Percentiles rank a stretch among this genome's conserved stretches.
Conservation (phyloP, 164 flowering plant species). For the Magnolia changhungtana region DNA sequence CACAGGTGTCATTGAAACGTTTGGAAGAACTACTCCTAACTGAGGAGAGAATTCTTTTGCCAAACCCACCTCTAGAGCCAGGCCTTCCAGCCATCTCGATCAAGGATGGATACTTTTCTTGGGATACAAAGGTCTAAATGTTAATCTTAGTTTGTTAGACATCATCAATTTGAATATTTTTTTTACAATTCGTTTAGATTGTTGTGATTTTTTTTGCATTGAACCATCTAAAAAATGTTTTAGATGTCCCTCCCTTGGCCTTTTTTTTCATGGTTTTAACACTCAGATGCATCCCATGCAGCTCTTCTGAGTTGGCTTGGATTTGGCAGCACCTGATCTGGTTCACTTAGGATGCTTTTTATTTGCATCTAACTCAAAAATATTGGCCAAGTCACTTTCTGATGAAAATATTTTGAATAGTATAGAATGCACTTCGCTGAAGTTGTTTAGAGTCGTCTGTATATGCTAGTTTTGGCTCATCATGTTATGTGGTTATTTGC, state of each 20-base stretch:
- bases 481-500: neutral
- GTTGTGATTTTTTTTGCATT: neutral
- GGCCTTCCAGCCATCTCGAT: constrained; percentile 82
- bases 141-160: neutral
- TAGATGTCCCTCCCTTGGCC: too few relatives aligned
- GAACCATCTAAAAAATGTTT: neutral
- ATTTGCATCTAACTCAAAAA: too few relatives aligned
- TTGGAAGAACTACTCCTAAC: constrained; percentile 81
- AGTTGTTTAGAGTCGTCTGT: neutral
- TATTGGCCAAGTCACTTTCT: neutral
- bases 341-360: too few relatives aligned
- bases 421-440: neutral
- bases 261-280: too few relatives aligned
- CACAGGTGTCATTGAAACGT: constrained; percentile 90
- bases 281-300: too few relatives aligned
- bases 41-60: constrained; percentile 82
- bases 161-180: neutral
- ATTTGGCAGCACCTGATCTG: too few relatives aligned
- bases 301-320: too few relatives aligned
- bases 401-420: neutral
- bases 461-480: neutral
- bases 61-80: constrained; percentile 83
- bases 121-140: constrained; percentile 79
- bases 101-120: constrained; percentile 78
- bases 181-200: neutral